A percentile compares a stretch with the other conserved stretches of the same genome.
These are phyloP conservation scores for Trichophyton simii DNA, from an alignment of 2,329 filamentous ascomycete genomes.

Conservation along the genomic window DNA sequence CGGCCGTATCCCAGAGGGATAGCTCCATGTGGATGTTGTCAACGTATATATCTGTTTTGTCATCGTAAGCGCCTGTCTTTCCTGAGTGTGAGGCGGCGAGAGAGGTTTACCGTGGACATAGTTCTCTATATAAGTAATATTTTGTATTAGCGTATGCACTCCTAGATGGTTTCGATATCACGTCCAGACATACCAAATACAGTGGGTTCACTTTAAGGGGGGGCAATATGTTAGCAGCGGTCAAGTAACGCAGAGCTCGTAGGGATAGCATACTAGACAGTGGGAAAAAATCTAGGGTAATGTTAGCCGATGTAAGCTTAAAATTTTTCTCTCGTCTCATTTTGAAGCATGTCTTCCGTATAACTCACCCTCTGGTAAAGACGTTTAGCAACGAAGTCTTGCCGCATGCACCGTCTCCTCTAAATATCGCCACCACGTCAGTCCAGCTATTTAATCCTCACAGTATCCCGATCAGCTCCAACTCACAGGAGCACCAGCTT, in stretches of 20 bases:
- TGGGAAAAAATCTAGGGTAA: conserved; percentile 70
- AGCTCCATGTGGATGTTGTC: conserved; percentile 95
- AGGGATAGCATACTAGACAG: conserved; percentile 59
- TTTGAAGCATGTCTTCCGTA: conserved; percentile 7
- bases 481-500: conserved; percentile 83
- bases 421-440: conserved; percentile 27
- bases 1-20: conserved; percentile 95
- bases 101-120: conserved; percentile 72
- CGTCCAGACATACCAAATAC: conserved; percentile 53
- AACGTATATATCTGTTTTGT: conserved; percentile 75
- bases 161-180: neutral
- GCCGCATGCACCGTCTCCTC: conserved; percentile 88
- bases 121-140: conserved; percentile 51
- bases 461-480: neutral
- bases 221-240: conserved; percentile 8
- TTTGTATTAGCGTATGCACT: conserved; percentile 1
- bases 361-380: conserved; percentile 80
- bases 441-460: neutral
- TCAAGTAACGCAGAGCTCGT: conserved; percentile 16
- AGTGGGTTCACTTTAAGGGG: conserved; percentile 59
- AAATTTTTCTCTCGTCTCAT: neutral
- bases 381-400: conserved; percentile 97
- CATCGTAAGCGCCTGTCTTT: neutral
- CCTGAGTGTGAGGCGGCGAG: neutral
- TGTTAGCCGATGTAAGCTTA: neutral